Evolutionary conservation across 192 early-diverging fungal genomes (phyloP).

Genomic region (Oehlia diaphana): DNA sequence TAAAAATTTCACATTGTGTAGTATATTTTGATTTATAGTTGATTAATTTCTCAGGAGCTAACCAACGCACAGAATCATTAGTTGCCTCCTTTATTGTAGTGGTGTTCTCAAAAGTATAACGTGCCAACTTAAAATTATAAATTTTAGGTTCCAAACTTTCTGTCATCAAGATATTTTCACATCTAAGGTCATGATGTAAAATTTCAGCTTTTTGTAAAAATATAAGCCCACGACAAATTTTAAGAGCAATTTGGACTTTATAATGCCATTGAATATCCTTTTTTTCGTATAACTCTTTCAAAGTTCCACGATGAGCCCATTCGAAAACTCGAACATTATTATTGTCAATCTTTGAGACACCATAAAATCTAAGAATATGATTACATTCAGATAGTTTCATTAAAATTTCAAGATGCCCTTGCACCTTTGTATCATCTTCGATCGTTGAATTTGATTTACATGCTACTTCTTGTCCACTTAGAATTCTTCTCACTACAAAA

Average conservation of each 20-base stretch:
- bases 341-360: conserved; percentile 2
- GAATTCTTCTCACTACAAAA: too few relatives aligned
- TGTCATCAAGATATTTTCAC: conserved; percentile 23
- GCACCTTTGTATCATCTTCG: not conserved
- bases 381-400: not conserved
- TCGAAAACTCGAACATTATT: not conserved
- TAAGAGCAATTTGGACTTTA: conserved; percentile 16
- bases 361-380: conserved; percentile 27
- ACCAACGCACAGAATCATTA: conserved; percentile 10
- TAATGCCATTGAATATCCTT: not conserved
- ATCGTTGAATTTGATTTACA: not conserved
- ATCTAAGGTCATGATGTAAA: conserved; percentile 27
- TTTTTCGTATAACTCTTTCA: conserved; percentile 1
- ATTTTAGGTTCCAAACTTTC: conserved; percentile 12
- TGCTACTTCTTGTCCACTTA: too few relatives aligned
- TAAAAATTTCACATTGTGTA: not conserved
- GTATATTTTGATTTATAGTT: not conserved
- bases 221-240: conserved; percentile 19
- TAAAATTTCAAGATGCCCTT: conserved; percentile 5
- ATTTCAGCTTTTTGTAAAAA: conserved; percentile 11
- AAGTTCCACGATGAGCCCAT: conserved; percentile 21
- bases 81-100: not conserved
- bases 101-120: not conserved
- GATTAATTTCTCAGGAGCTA: conserved; percentile 22
- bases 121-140: conserved; percentile 10